Evolutionary conservation across 768 basidiomycete genomes (phyloP), one percentile per base, ranked within the genome.

Genomic region (Megacollybia marginata): DNA sequence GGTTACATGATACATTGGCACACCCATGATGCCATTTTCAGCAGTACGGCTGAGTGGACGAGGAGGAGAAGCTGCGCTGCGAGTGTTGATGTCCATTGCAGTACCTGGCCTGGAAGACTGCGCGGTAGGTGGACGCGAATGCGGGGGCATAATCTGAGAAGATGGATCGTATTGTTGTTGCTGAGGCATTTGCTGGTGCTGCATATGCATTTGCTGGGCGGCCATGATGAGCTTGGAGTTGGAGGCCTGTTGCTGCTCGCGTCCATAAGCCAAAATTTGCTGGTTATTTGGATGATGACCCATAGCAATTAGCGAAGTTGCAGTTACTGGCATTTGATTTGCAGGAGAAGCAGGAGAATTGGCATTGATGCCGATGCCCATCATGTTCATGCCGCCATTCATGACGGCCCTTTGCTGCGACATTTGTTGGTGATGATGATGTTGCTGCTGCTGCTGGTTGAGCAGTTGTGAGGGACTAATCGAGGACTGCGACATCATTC

Each of bases 101-200:
- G 51, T 52, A 9, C 51, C 51, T 20, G 51, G 51, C 32, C 51
- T 23, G 4, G 51, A 52, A n/a, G 44, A 44, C 23, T 44, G 44
- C 2, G 44, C 44, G 23, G 44, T 44, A 5, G 44, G 44, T 19
- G 44, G 44, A 13, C 44, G 15, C 11, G 44, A 10, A 19, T 15
- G 44, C 13, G 44, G 44, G 13, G 44, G 18, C 44, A 44, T 11
- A n/a, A 40, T 40, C 23, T 44, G 44, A 13, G 12, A 40, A 7
- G 38, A 28, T 16, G 44, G 18, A 44, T 28, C 44, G 28, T 28
- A 40, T 18, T 40, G 38, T 18, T 15, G 18, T 40, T 40, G 38
- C 8, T 40, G 38, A 5, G 13, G 38, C 38, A 40, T 40, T 40
- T 40, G 38, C 18, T 40, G 38, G 13, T 40, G 38, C 38, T 40